Evolutionary conservation across 2,329 filamentous ascomycete species (phyloP).

Genomic region (Neofusicoccum sp.): DNA sequence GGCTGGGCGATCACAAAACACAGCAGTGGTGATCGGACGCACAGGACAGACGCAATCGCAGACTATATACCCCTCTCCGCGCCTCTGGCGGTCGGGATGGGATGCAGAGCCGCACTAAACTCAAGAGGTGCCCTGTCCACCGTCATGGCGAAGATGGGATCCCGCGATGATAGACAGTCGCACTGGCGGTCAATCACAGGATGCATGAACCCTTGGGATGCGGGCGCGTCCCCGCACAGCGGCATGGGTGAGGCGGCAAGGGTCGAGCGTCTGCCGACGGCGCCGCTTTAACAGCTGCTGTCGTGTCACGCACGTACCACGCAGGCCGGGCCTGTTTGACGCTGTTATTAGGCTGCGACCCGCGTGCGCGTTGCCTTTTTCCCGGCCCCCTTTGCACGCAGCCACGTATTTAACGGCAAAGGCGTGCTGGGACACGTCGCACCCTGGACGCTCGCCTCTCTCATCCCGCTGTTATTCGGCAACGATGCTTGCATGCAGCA

Average conservation of each 20-base stretch:
- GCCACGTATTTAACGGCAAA: neutral
- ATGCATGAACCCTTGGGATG: neutral
- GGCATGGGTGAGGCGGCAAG: neutral
- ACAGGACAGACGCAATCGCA: neutral
- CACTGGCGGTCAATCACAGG: neutral
- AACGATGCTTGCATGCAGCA: neutral
- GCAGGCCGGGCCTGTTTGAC: too few relatives aligned
- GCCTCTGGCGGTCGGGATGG: neutral
- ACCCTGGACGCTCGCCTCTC: neutral
- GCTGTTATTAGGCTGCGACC: too few relatives aligned
- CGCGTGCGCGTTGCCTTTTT: too few relatives aligned
- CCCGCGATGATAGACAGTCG: neutral
- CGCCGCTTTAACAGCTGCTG: neutral
- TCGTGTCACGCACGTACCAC: too few relatives aligned
- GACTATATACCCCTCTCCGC: slow-evolving; percentile 4
- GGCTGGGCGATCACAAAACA: neutral
- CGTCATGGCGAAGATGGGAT: neutral
- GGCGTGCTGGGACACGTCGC: neutral
- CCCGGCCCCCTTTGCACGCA: neutral
- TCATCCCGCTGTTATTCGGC: neutral
- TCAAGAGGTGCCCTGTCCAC: neutral
- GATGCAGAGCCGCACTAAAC: slow-evolving; percentile 9
- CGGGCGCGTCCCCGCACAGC: neutral
- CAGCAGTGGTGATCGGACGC: neutral
- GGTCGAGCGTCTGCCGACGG: neutral